These are phyloP conservation scores for Aphanomyces stellatus DNA, from an alignment of 352 stramenopile genomes.

Conservation along the genomic window DNA sequence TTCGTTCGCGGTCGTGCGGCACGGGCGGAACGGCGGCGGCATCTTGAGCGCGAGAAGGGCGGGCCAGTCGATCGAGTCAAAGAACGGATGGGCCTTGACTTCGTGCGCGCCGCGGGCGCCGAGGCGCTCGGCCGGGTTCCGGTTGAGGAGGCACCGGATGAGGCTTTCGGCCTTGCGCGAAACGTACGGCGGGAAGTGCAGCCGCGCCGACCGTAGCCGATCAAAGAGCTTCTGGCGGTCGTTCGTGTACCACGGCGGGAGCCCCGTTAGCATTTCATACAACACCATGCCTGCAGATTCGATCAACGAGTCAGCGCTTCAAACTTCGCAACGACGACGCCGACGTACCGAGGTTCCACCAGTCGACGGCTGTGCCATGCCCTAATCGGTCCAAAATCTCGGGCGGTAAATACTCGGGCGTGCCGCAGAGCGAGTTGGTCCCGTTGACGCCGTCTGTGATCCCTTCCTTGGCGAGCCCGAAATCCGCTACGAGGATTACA, in stretches of 20 bases:
- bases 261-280: conserved; percentile 75
- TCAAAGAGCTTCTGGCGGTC: conserved; percentile 86
- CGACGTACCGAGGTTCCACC: conserved; percentile 74
- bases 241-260: conserved; percentile 84
- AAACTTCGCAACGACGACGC: background rate
- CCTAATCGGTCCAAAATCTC: conserved; percentile 73
- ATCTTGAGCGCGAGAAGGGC: conserved; percentile 51
- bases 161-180: conserved; percentile 61
- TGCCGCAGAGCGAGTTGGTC: conserved; percentile 78
- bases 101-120: conserved; percentile 56
- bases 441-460: conserved; percentile 55
- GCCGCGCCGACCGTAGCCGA: conserved; percentile 55
- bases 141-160: conserved; percentile 74
- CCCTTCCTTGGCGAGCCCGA: conserved; percentile 74
- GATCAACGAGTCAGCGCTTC: no score
- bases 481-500: conserved; percentile 34
- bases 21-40: conserved; percentile 61
- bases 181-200: conserved; percentile 81
- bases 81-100: conserved; percentile 71
- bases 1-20: conserved; percentile 57
- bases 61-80: conserved; percentile 67
- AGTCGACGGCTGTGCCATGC: conserved; percentile 89
- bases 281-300: conserved; percentile 50
- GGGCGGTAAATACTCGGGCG: conserved; percentile 81
- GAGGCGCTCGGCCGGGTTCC: conserved; percentile 57